Evolutionary conservation across 2,329 filamentous ascomycete species (phyloP).

Genomic region (Aureobasidium melanogenum): DNA sequence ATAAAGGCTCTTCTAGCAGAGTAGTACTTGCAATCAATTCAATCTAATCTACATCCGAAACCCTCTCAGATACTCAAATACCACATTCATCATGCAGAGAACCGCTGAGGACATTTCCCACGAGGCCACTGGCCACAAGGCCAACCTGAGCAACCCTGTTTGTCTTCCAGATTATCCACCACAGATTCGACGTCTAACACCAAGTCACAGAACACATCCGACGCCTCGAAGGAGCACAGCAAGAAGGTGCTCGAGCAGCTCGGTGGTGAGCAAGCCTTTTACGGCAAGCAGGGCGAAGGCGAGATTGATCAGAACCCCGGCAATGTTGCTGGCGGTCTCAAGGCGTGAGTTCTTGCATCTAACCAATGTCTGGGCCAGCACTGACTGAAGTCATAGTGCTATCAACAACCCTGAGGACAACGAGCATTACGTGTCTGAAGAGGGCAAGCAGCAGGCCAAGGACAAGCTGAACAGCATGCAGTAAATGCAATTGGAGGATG

Average conservation of each 20-base stretch:
- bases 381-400: too few species aligned
- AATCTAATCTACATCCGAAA: not conserved
- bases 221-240: conserved; percentile 38
- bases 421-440: conserved; percentile 4
- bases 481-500: not conserved
- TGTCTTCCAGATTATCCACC: too few species aligned
- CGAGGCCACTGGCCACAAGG: conserved; percentile 43
- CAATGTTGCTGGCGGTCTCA: conserved; percentile 16
- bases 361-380: too few species aligned
- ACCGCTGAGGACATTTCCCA: conserved; percentile 22
- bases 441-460: conserved; percentile 13
- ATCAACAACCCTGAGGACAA: not conserved
- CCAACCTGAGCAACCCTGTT: conserved; percentile 41
- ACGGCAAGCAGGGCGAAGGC: conserved; percentile 32
- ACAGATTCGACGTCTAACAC: too few species aligned
- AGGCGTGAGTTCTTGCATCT: not conserved
- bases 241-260: conserved; percentile 29
- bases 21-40: not conserved
- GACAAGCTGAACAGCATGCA: conserved; percentile 13
- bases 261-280: conserved; percentile 27
- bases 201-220: conserved; percentile 32
- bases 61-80: not conserved
- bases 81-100: conserved; percentile 1
- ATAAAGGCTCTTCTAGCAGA: not conserved
- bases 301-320: conserved; percentile 16